Conservation (phyloP, 495 filamentous ascomycete species). For the Penicillium pancosmium region DNA sequence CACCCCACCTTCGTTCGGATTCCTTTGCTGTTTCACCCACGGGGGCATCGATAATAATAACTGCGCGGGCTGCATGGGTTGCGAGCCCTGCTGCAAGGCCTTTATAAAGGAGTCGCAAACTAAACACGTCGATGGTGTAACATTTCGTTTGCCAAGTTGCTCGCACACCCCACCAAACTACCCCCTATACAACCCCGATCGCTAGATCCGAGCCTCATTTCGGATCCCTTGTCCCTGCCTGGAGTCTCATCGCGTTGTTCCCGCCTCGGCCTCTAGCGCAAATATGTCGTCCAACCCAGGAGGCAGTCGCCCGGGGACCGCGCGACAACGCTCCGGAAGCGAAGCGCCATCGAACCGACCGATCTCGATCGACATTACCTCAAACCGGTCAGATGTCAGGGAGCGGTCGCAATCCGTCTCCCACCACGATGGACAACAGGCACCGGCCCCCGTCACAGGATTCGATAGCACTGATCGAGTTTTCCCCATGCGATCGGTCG, state of each 20-base stretch:
- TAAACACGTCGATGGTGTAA: neutral
- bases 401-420: constrained; percentile 27
- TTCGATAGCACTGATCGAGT: constrained; percentile 62
- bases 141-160: neutral
- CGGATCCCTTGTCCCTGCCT: neutral
- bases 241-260: neutral
- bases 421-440: constrained; percentile 10
- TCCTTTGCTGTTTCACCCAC: constrained; percentile 6
- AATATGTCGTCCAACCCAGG: constrained; percentile 17
- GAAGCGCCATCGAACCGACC: constrained; percentile 5
- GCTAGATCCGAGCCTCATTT: neutral
- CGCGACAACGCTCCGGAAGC: constrained; percentile 25
- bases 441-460: constrained; percentile 8
- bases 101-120: neutral
- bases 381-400: constrained; percentile 11
- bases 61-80: neutral
- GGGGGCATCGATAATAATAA: constrained; percentile 9
- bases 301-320: constrained; percentile 12
- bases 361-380: constrained; percentile 1
- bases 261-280: neutral
- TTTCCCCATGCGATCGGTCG: constrained; percentile 81
- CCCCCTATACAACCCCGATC: neutral
- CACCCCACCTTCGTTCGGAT: constrained; percentile 9
- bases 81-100: neutral
- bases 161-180: neutral